Evolutionary conservation across 2,329 filamentous ascomycete genomes (phyloP).

Genomic region (Phoma sp.): DNA sequence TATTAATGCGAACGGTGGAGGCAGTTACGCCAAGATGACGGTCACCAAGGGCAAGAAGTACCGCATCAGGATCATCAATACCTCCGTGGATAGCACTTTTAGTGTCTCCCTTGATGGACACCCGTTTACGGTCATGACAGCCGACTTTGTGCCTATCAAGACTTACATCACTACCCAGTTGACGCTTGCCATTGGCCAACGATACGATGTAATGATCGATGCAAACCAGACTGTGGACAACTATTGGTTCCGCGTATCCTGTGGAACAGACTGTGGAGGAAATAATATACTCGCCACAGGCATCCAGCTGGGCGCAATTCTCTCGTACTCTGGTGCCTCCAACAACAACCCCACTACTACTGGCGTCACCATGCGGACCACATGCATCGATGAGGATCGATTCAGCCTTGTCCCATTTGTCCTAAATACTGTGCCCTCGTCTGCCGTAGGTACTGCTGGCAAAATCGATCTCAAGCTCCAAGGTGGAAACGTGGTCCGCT

Average conservation of each 20-base stretch:
- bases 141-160: slow-evolving; percentile 54
- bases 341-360: slow-evolving; percentile 47
- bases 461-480: slow-evolving; percentile 40
- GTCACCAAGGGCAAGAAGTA: slow-evolving; percentile 58
- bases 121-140: slow-evolving; percentile 52
- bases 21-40: slow-evolving; percentile 44
- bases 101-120: slow-evolving; percentile 50
- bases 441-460: slow-evolving; percentile 34
- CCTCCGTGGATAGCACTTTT: slow-evolving; percentile 46
- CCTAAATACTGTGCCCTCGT: slow-evolving; percentile 48
- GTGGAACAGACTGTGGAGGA: slow-evolving; percentile 42
- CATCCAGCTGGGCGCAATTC: slow-evolving; percentile 47
- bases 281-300: slow-evolving; percentile 39
- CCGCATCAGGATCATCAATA: slow-evolving; percentile 67
- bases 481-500: slow-evolving; percentile 50
- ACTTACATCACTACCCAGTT: slow-evolving; percentile 47
- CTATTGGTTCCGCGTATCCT: slow-evolving; percentile 56
- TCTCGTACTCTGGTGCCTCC: slow-evolving; percentile 49
- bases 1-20: slow-evolving; percentile 52
- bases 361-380: slow-evolving; percentile 39
- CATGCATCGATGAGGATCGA: slow-evolving; percentile 49
- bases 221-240: slow-evolving; percentile 54
- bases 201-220: slow-evolving; percentile 57
- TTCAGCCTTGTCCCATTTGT: slow-evolving; percentile 50
- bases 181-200: slow-evolving; percentile 49